Evolutionary conservation across 1,284 basidiomycete genomes (phyloP), one percentile per base, ranked within the genome.

Genomic region (Athelia psychrophila): DNA sequence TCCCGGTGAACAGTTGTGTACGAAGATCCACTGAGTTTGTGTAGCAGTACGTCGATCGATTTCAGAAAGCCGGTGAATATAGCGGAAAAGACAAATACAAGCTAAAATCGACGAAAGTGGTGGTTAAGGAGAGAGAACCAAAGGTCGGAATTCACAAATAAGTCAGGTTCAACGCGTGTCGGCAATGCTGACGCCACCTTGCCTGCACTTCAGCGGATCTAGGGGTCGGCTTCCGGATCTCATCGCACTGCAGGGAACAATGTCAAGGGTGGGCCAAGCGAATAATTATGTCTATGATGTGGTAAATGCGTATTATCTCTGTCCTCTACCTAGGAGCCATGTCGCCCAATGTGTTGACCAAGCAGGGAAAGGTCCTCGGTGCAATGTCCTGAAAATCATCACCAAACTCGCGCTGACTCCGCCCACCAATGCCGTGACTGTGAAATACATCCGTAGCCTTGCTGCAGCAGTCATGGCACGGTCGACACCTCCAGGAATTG

Each of bases 401-500:
- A 88, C 70, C 60, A 88, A 58, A 27, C 82, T 83, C n/a, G 86
- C 84, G 36, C 84, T 80, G 56, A 82, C 73, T 23, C 88, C 87
- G 27, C 86, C 87, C 33, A 91, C 58, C 52, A 88, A 60, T 48
- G 88, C 87, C 12, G 86, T 84, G 56, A 88, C 56, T 44, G 80
- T 83, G 53, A 90, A 71, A 64, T 88, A 88, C 71, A 78, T 81
- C 65, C 82, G 77, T 57, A 92, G 64, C 58, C 83, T 78, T 54
- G 82, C 79, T 44, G 84, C 77, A 19, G 84, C 75, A 52, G 84
- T 81, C 72, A 89, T 67, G 32, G 86, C 83, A 48, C 88, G 85
- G 58, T 91, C 89, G 52, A 77, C 78, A 32, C 88, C 87, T 22
- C 90, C 90, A 54, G 89, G 90, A 63, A 91, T 87, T 25, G 89